Conservation (phyloP, 164 flowering plant genomes). For the Litsea cubeba region DNA sequence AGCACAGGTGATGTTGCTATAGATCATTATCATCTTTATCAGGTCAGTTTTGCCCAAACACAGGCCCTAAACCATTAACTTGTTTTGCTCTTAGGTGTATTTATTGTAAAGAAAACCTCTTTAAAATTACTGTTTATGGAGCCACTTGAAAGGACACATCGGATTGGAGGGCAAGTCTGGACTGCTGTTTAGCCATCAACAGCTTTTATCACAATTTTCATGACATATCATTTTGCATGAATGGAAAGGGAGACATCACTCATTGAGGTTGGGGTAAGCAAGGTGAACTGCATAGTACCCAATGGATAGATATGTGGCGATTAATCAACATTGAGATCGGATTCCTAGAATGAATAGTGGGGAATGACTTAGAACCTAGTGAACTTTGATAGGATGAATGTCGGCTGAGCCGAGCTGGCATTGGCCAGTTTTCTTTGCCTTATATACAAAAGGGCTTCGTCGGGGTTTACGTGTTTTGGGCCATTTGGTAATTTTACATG, state of each 20-base stretch:
- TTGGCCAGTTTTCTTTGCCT: too few species aligned
- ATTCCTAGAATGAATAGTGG: not conserved
- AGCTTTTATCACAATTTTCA: not conserved
- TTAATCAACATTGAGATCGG: not conserved
- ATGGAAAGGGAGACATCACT: not conserved
- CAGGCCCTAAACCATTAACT: too few species aligned
- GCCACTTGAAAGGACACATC: too few species aligned
- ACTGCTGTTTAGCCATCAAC: not conserved
- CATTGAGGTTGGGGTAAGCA: not conserved
- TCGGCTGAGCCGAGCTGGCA: too few species aligned
- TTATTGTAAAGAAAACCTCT: too few species aligned
- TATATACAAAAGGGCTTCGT: too few species aligned
- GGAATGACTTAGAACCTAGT: not conserved
- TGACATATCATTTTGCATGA: not conserved
- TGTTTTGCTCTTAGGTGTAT: too few species aligned
- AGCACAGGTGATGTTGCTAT: conserved; percentile 78
- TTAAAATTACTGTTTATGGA: too few species aligned
- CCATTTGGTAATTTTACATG: too few species aligned
- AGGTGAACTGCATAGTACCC: not conserved
- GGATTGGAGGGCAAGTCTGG: too few species aligned
- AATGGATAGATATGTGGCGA: not conserved
- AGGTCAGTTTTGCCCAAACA: conserved; percentile 31
- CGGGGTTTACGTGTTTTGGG: too few species aligned
- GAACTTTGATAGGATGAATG: not conserved
- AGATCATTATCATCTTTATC: conserved; percentile 80